phyloP scores from a whole-genome alignment of 257 asterid genomes.

The Craterostigma plantagineum region DNA sequence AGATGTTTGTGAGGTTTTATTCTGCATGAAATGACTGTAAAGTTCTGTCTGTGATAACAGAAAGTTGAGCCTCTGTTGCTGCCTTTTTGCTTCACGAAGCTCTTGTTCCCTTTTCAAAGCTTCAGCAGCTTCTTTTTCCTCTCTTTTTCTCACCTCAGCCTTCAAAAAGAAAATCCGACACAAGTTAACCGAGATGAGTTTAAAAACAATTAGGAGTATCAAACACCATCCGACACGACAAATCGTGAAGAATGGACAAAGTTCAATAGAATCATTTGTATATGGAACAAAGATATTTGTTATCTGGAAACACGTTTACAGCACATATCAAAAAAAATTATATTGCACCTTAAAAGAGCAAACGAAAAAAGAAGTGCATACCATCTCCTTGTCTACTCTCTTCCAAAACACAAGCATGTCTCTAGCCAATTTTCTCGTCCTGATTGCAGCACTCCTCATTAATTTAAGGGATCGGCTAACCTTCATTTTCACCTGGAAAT shows the following conservation, averaged over 20 bases:
- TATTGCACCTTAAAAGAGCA: slow-evolving; percentile 1
- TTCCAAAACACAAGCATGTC: slow-evolving; percentile 95
- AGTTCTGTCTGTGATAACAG: slow-evolving; percentile 94
- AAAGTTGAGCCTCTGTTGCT: slow-evolving; percentile 94
- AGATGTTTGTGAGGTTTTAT: slow-evolving; percentile 56
- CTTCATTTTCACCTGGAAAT: slow-evolving; percentile 75
- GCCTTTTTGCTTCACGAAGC: slow-evolving; percentile 98
- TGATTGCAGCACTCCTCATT: slow-evolving; percentile 76
- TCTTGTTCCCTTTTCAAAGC: slow-evolving; percentile 98
- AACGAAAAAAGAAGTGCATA: slow-evolving; percentile 14
- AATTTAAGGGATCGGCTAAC: slow-evolving; percentile 75
- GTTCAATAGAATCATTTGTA: no score
- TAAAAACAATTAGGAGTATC: not conserved
- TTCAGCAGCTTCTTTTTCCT: slow-evolving; percentile 99
- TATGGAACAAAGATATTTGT: no score
- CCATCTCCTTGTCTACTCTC: slow-evolving; percentile 99
- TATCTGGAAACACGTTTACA: not conserved
- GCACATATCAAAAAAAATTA: not conserved
- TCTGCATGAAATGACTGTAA: slow-evolving; percentile 98
- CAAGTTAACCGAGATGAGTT: not conserved
- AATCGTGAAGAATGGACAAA: slow-evolving; percentile 5
- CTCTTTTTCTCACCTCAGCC: slow-evolving; percentile 94
- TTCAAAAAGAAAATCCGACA: slow-evolving; percentile 19
- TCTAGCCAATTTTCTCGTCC: slow-evolving; percentile 84
- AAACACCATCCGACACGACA: slow-evolving; percentile 6